Base-by-base conservation (phyloP, 1,284 basidiomycete species). In the Takashimella koratensis region DNA sequence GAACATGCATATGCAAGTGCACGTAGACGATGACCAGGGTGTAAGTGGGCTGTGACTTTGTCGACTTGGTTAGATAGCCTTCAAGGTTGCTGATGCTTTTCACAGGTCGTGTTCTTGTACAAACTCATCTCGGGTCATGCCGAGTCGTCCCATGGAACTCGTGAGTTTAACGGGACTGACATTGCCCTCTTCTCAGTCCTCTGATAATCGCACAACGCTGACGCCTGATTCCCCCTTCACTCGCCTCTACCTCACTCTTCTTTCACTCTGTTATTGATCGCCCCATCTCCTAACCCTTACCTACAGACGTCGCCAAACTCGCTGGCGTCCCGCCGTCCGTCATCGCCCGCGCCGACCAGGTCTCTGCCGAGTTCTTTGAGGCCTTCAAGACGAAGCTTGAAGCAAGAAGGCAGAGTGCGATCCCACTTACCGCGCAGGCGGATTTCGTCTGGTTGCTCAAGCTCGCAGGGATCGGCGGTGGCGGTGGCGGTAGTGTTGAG, bases 1-100 rank as follows among this genome's bases (percentile, higher is more conserved):
- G 51, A 88, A 86, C 58, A 94, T 94, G 86, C 86, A 94, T 73
- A 96, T 98, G 94, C 82, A 86, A 43, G 96, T 92, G 0, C 81
- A 89, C 50, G 87, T 97, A 2, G 89, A 96, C 67, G 90, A 96
- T 52, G 86, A 88, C 58, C 88, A 89, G 68, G 89, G 90, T 76
- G 90, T 88, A 57, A 50, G 62, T 21, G 77, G 21, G 10, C 49
- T 20, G 22, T 11, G 36, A 20, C n/a, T 6, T 27, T 39, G n/a
- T 19, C 21, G 13, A 13, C 46, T 36, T 25, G 22, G n/a, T 19
- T 12, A 4, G 20, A 26, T 36, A n/a, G n/a, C n/a, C n/a, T n/a
- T n/a, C n/a, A n/a, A n/a, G n/a, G n/a, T n/a, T n/a, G n/a, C n/a
- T n/a, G n/a, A n/a, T n/a, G n/a, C n/a, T n/a, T n/a, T n/a, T 43